Evolutionary conservation across 2,329 filamentous ascomycete species (phyloP).

Genomic region (Furcasterigmium sp.): DNA sequence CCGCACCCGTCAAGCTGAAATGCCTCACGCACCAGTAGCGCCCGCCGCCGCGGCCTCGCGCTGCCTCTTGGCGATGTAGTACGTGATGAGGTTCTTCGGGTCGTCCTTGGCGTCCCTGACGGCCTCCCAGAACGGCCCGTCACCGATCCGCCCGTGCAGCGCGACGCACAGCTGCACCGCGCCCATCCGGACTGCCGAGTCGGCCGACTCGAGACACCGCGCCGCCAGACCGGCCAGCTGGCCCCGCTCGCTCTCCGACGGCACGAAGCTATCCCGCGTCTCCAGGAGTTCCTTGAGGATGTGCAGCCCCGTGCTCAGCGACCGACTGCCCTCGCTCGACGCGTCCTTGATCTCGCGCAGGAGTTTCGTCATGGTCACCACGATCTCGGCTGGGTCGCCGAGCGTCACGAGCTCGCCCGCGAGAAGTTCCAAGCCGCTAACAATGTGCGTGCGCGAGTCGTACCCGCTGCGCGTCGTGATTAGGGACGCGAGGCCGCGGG

Average conservation of each 20-base stretch:
- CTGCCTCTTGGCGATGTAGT: conserved; percentile 72
- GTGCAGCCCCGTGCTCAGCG: conserved; percentile 58
- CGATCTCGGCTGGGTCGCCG: conserved; percentile 58
- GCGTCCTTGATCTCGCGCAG: conserved; percentile 40
- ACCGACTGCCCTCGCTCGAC: conserved; percentile 40
- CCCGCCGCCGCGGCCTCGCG: conserved; percentile 36
- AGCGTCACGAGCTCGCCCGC: conserved; percentile 66
- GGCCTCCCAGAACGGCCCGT: conserved; percentile 61
- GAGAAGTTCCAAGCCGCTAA: conserved; percentile 67
- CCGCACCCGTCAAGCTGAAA: no score
- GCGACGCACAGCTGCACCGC: conserved; percentile 76
- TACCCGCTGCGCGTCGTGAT: conserved; percentile 60
- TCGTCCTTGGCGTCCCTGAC: conserved; percentile 63
- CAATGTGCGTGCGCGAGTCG: conserved; percentile 65
- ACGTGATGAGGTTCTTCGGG: conserved; percentile 71
- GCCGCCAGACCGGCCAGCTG: conserved; percentile 45
- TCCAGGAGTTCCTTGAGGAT: conserved; percentile 57
- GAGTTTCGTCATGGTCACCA: conserved; percentile 45
- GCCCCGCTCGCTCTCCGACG: conserved; percentile 45
- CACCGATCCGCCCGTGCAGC: conserved; percentile 58
- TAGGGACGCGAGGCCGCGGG: conserved; percentile 61
- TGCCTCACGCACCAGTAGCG: neutral
- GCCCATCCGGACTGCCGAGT: conserved; percentile 64
- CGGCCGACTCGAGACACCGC: conserved; percentile 54
- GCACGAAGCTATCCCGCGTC: conserved; percentile 39